Evolutionary conservation across 768 basidiomycete species (phyloP).

Genomic region (Mycena rosella): DNA sequence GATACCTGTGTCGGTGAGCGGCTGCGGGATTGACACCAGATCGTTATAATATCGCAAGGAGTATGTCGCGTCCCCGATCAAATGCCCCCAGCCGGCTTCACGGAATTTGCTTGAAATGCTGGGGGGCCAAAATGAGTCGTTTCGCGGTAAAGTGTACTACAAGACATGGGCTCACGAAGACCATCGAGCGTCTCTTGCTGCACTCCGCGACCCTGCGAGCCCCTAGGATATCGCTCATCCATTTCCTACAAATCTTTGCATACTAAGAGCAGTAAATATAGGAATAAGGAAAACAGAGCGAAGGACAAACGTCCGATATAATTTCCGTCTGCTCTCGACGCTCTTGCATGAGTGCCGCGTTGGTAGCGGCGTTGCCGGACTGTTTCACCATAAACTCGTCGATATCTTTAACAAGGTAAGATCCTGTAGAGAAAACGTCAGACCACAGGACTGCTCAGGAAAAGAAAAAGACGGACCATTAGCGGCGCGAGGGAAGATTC

Average conservation of each 20-base stretch:
- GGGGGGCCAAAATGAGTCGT: neutral
- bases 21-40: neutral
- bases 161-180: neutral
- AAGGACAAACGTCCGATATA: conserved; percentile 6
- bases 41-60: neutral
- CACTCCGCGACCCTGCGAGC: neutral
- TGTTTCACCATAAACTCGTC: conserved; percentile 5
- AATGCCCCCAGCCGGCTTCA: conserved; percentile 5
- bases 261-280: neutral
- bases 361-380: neutral
- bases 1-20: conserved; percentile 19
- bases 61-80: neutral
- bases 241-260: neutral
- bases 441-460: neutral
- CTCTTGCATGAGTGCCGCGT: conserved; percentile 1
- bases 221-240: conserved; percentile 4
- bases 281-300: neutral
- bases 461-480: neutral
- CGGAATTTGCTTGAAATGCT: conserved; percentile 21
- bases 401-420: conserved; percentile 15
- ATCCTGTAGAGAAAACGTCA: neutral
- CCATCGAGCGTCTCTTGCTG: conserved; percentile 2
- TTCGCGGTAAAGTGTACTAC: too few relatives aligned
- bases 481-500: conserved; percentile 9
- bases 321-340: conserved; percentile 14